Evolutionary conservation across 352 stramenopile genomes (phyloP).

Genomic region (Globisporangium apiculatum): DNA sequence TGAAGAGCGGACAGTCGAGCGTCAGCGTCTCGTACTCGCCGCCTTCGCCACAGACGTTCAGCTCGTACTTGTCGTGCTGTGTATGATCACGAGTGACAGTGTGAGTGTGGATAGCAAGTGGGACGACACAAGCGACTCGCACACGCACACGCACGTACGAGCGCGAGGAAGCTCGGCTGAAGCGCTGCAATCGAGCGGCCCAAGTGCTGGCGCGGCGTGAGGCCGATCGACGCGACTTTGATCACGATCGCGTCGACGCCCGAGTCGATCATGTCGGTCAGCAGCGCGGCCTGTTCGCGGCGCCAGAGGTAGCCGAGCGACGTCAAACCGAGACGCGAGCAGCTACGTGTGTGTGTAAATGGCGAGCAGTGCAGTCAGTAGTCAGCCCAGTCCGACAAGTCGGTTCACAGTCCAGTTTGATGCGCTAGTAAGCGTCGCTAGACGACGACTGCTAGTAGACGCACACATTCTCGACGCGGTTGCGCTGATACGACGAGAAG

Average conservation of each 20-base stretch:
- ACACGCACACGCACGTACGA: slow-evolving; percentile 35
- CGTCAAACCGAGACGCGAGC: slow-evolving; percentile 89
- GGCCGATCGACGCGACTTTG: slow-evolving; percentile 92
- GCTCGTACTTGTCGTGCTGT: slow-evolving; percentile 92
- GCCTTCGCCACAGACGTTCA: slow-evolving; percentile 98
- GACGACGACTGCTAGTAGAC: slow-evolving; percentile 7
- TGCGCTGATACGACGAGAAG: slow-evolving; percentile 98
- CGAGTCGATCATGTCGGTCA: slow-evolving; percentile 94
- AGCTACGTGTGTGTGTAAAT: slow-evolving; percentile 31
- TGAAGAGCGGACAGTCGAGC: slow-evolving; percentile 95
- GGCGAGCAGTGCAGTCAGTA: background rate
- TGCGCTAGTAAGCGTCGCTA: background rate
- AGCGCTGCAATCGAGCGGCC: slow-evolving; percentile 85
- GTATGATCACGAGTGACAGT: slow-evolving; percentile 14
- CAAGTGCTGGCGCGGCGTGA: slow-evolving; percentile 82
- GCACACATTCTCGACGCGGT: slow-evolving; percentile 95
- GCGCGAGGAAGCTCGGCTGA: slow-evolving; percentile 80
- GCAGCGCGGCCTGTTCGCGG: slow-evolving; percentile 83
- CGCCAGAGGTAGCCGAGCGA: slow-evolving; percentile 97
- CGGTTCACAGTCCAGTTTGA: background rate
- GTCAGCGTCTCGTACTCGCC: slow-evolving; percentile 99
- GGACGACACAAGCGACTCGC: no score
- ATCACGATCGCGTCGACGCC: slow-evolving; percentile 94
- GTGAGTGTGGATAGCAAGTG: no score
- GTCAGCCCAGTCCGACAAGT: background rate